Evolutionary conservation across 2,329 filamentous ascomycete genomes (phyloP).

Genomic region (Stagonosporopsis chrysanthemi): DNA sequence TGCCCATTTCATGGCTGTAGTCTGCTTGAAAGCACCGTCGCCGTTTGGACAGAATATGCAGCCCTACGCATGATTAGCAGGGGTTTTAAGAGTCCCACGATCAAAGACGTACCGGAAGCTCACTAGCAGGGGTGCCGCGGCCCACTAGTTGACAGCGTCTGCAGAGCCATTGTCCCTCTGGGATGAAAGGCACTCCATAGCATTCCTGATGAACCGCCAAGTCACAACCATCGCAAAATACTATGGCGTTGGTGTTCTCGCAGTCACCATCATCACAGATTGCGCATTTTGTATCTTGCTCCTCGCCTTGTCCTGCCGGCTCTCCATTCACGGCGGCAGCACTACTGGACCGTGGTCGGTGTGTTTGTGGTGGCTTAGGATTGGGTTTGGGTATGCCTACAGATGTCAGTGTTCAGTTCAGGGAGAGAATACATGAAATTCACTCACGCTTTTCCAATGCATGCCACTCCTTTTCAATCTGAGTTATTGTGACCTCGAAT

Average conservation of each 20-base stretch:
- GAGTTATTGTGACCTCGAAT: conserved; percentile 97
- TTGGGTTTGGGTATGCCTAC: conserved; percentile 87
- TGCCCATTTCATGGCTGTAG: conserved; percentile 94
- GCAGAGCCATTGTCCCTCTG: conserved; percentile 97
- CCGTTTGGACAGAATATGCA: conserved; percentile 99
- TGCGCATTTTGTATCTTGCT: conserved; percentile 95
- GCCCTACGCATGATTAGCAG: conserved; percentile 39
- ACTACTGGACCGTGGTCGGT: conserved; percentile 89
- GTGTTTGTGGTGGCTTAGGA: conserved; percentile 93
- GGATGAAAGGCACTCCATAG: conserved; percentile 98
- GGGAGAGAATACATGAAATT: conserved; percentile 11
- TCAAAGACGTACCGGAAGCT: conserved; percentile 41
- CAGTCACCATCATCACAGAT: conserved; percentile 99
- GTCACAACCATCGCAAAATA: conserved; percentile 98
- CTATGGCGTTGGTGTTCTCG: conserved; percentile 98
- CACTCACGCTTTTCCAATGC: conserved; percentile 80
- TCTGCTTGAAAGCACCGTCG: conserved; percentile 98
- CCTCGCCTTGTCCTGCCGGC: conserved; percentile 79
- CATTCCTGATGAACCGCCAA: conserved; percentile 98
- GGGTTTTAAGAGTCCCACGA: background rate
- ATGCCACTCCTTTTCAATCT: conserved; percentile 99
- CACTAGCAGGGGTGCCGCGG: conserved; percentile 79
- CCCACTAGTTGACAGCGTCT: conserved; percentile 96
- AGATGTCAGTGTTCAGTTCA: conserved; percentile 15
- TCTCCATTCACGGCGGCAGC: conserved; percentile 96